Evolutionary conservation across 2,329 filamentous ascomycete species (phyloP), one percentile per base, ranked within the genome.

Genomic region (Erysiphe pisi): DNA sequence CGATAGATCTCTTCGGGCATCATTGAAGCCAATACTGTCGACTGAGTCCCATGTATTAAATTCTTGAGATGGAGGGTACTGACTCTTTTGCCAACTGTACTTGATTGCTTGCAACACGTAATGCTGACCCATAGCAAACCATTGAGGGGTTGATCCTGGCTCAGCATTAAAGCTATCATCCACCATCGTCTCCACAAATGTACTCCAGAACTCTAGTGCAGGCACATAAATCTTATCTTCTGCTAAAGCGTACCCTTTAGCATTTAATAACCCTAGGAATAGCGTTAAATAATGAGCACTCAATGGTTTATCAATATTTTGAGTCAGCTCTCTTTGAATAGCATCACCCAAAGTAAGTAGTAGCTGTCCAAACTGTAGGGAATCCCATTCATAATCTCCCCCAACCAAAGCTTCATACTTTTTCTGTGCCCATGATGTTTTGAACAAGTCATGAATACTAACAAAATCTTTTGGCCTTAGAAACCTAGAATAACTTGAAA

Each of bases 201-300:
- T 89, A 25, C 88, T 90, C 92, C 93, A 95, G 81, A 95, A 94
- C 80, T 95, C 92, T 20, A 94, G 85, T 0, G 90, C 88, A 8
- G 81, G 87, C 0, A 91, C 87, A 77, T 93, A 93, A 16, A 93
- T 88, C 79, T 88, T 89, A 80, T 95, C 91, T 77, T 94, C 91
- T 4, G 87, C 87, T 0, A 90, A 89, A 0, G 91, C 88, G 79
- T 88, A 87, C 1, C 92, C 91, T 18, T 88, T 85, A 18, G 89
- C 87, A 28, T 86, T 86, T 36, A 94, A 84, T 7, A 95, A 85
- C 4, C 89, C 88, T 78, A 87, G 88, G n/a, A 92, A 84, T 49
- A 85, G 86, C 2, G 84, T 83, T 20, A 92, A 82, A 75, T 91
- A 84, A 45, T 84, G 84, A 77, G 86, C 84, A 16, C 85, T 86